Evolutionary conservation across 2,329 filamentous ascomycete species (phyloP).

Genomic region (Sordariomycetes sp.): DNA sequence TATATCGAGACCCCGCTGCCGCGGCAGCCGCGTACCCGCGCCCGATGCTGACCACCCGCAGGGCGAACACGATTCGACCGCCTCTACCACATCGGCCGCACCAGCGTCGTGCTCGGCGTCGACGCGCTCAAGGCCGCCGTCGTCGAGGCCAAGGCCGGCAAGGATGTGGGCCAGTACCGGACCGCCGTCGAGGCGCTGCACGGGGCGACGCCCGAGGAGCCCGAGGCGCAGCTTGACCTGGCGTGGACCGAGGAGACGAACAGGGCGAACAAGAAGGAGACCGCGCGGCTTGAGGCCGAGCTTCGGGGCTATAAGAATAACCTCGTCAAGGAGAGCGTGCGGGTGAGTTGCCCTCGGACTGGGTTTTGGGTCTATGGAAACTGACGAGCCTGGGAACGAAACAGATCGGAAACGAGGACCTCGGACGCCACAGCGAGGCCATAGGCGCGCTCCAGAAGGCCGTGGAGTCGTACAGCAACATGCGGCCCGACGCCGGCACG

Average conservation of each 20-base stretch:
- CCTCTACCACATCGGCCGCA: conserved; percentile 69
- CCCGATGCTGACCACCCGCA: conserved; percentile 21
- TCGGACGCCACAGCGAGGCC: conserved; percentile 72
- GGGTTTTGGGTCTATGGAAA: background rate
- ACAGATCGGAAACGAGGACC: conserved; percentile 89
- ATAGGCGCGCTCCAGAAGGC: conserved; percentile 66
- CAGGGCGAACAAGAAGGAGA: conserved; percentile 57
- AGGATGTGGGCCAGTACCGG: conserved; percentile 62
- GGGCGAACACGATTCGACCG: conserved; percentile 74
- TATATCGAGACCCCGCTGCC: conserved; percentile 22
- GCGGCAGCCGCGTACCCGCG: background rate
- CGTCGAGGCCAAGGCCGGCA: conserved; percentile 62
- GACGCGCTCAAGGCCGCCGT: conserved; percentile 77
- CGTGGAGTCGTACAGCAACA: conserved; percentile 68
- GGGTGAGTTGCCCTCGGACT: conserved; percentile 37
- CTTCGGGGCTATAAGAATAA: conserved; percentile 94
- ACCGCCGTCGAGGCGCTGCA: conserved; percentile 57
- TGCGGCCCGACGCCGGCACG: conserved; percentile 84
- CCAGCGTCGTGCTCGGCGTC: conserved; percentile 62
- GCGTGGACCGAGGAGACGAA: conserved; percentile 66
- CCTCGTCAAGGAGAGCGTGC: conserved; percentile 90
- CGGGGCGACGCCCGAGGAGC: conserved; percentile 52
- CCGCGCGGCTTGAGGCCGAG: conserved; percentile 68
- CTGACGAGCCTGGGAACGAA: background rate
- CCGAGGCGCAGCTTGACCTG: conserved; percentile 55